A percentile compares a stretch with the other conserved stretches of the same genome.
These are phyloP conservation scores for Dactylella cylindrospora DNA, from an alignment of 2,329 filamentous ascomycete genomes.

Conservation along the genomic window DNA sequence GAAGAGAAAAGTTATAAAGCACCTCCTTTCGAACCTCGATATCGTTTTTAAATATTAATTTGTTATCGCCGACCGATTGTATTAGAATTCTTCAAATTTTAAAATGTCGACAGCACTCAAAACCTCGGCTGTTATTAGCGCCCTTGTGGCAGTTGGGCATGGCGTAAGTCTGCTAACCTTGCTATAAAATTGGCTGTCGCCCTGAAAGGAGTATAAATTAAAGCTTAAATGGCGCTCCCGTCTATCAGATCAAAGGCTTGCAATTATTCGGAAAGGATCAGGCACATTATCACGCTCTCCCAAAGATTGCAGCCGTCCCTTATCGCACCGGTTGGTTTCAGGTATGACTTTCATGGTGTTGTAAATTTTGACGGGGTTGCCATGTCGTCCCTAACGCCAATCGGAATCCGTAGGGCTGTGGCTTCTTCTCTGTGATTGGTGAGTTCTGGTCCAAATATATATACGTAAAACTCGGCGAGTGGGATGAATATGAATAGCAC, in stretches of 20 bases:
- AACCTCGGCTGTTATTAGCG: constrained; percentile 17
- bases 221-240: no score
- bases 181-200: no score
- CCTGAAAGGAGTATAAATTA: no score
- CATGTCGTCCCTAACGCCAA: no score
- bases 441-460: neutral
- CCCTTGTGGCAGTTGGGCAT: constrained; percentile 19
- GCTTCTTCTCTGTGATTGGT: constrained; percentile 20
- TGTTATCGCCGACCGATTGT: no score
- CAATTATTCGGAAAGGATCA: constrained; percentile 12
- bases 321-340: constrained; percentile 32
- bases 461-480: no score
- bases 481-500: no score
- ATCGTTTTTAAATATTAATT: no score
- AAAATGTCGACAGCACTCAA: constrained; percentile 19
- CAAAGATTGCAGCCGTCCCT: constrained; percentile 12
- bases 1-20: no score
- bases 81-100: no score
- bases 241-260: constrained; percentile 13
- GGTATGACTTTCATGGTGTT: neutral
- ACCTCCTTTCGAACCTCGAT: no score
- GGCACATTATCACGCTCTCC: constrained; percentile 6
- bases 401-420: constrained; percentile 8
- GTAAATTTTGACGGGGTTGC: no score
- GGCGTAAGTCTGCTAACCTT: neutral